A percentile compares a stretch with the other conserved stretches of the same genome.
Evolutionary conservation across 768 basidiomycete species (phyloP).

Genomic region (Agrocybe chaxingu): DNA sequence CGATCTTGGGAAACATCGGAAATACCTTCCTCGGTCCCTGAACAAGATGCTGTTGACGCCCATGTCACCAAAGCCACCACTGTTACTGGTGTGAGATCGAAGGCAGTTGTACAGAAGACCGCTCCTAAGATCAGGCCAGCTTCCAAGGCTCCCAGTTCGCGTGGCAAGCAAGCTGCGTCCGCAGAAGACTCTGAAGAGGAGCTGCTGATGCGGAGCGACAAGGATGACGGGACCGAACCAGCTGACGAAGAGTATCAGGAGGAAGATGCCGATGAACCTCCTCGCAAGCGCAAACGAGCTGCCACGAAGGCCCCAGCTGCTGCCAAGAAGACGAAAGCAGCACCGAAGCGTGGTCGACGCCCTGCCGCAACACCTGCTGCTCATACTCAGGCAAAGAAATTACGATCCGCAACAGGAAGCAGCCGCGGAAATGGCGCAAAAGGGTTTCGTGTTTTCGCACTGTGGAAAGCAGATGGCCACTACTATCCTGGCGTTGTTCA

Average conservation of each 20-base stretch:
- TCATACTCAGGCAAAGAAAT: conserved; percentile 31
- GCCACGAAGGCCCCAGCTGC: conserved; percentile 18
- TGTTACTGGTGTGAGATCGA: conserved; percentile 2
- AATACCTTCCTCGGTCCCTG: conserved; percentile 60
- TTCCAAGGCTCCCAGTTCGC: conserved; percentile 7
- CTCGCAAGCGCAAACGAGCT: conserved; percentile 45
- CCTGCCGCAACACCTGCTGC: conserved; percentile 15
- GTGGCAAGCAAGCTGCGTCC: conserved; percentile 8
- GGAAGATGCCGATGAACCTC: conserved; percentile 22
- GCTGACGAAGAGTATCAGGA: conserved; percentile 40
- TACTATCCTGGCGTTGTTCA: conserved; percentile 63
- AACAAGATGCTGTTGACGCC: conserved; percentile 37
- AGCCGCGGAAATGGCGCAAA: conserved; percentile 11
- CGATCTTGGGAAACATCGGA: conserved; percentile 33
- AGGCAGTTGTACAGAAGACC: background rate
- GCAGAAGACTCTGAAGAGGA: conserved; percentile 27
- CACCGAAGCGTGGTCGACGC: conserved; percentile 29
- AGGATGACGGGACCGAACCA: conserved; percentile 37
- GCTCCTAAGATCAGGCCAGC: conserved; percentile 11
- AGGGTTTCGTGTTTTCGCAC: conserved; percentile 64
- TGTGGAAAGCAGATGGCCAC: conserved; percentile 58
- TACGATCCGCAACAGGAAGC: conserved; percentile 32
- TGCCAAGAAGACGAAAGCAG: conserved; percentile 18
- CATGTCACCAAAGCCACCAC: background rate
- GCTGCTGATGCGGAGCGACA: conserved; percentile 14